These are phyloP conservation scores for Yarrowia keelungensis DNA, from an alignment of 805 yeast species.

Conservation along the genomic window DNA sequence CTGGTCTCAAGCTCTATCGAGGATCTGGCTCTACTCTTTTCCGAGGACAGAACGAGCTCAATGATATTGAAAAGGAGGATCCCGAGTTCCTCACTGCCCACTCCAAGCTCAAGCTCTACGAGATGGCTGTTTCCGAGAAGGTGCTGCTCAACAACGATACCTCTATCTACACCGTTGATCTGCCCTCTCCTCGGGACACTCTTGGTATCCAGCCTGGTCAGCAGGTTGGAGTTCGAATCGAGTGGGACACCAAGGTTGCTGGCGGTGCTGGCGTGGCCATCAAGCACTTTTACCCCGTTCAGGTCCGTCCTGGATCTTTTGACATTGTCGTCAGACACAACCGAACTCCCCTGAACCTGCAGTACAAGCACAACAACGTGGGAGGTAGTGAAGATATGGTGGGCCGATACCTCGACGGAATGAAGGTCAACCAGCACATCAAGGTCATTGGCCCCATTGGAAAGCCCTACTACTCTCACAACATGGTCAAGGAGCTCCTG, in stretches of 20 bases:
- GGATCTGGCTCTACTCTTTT: constrained; percentile 30
- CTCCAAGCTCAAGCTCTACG: constrained; percentile 21
- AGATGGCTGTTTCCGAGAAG: constrained; percentile 28
- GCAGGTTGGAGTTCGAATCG: constrained; percentile 15
- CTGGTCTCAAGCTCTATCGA: constrained; percentile 22
- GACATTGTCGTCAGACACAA: constrained; percentile 35
- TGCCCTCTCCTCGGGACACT: constrained; percentile 19
- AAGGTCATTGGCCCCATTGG: constrained; percentile 37
- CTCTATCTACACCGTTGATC: constrained; percentile 34
- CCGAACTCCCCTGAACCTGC: constrained; percentile 28
- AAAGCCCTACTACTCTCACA: constrained; percentile 27
- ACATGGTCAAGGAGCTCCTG: constrained; percentile 37
- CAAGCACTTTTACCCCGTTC: constrained; percentile 37
- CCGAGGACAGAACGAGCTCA: constrained; percentile 37
- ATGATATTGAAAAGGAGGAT: constrained; percentile 26
- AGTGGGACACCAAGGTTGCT: constrained; percentile 32
- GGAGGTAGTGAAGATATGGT: constrained; percentile 39
- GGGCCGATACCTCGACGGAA: constrained; percentile 35
- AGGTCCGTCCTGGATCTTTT: constrained; percentile 27
- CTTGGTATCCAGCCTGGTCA: constrained; percentile 24
- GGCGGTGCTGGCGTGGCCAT: constrained; percentile 35
- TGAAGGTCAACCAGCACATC: constrained; percentile 38
- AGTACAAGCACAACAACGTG: constrained; percentile 34
- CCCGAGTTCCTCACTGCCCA: constrained; percentile 14
- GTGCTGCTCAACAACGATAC: constrained; percentile 24